Conservation (phyloP, 768 basidiomycete species). For the Rhizopogon salebrosus region DNA sequence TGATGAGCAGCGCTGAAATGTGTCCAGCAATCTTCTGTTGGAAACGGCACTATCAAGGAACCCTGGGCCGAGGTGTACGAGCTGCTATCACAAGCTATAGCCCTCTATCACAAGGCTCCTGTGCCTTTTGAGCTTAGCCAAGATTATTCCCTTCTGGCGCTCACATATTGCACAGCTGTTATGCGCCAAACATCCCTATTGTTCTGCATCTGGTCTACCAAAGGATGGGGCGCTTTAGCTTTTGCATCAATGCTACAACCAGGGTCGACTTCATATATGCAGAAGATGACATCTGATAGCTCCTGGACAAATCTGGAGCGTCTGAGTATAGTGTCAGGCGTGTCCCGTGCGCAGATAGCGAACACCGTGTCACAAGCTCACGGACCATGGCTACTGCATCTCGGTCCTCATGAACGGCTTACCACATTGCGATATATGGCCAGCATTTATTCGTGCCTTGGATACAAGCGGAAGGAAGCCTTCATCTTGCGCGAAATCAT, state of each 20-base stretch:
- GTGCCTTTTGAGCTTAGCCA: slow-evolving; percentile 48
- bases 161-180: slow-evolving; percentile 61
- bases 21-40: slow-evolving; percentile 50
- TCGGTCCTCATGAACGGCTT: slow-evolving; percentile 74
- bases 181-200: slow-evolving; percentile 71
- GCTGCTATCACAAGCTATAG: slow-evolving; percentile 59
- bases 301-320: slow-evolving; percentile 56
- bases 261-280: slow-evolving; percentile 51
- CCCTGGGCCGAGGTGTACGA: slow-evolving; percentile 76
- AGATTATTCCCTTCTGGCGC: slow-evolving; percentile 57
- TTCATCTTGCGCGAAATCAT: slow-evolving; percentile 83
- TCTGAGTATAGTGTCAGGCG: slow-evolving; percentile 60
- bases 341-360: slow-evolving; percentile 67
- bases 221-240: slow-evolving; percentile 81
- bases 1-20: slow-evolving; percentile 8
- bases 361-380: slow-evolving; percentile 65
- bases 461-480: slow-evolving; percentile 84
- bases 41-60: slow-evolving; percentile 41
- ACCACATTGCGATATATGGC: slow-evolving; percentile 65
- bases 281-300: slow-evolving; percentile 49
- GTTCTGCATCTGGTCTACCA: slow-evolving; percentile 78
- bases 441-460: slow-evolving; percentile 73
- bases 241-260: slow-evolving; percentile 72
- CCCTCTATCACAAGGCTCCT: slow-evolving; percentile 55
- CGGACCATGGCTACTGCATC: slow-evolving; percentile 82